These are phyloP conservation scores for Ashbya aceris DNA, from an alignment of 1,139 yeast species.

Conservation along the genomic window DNA sequence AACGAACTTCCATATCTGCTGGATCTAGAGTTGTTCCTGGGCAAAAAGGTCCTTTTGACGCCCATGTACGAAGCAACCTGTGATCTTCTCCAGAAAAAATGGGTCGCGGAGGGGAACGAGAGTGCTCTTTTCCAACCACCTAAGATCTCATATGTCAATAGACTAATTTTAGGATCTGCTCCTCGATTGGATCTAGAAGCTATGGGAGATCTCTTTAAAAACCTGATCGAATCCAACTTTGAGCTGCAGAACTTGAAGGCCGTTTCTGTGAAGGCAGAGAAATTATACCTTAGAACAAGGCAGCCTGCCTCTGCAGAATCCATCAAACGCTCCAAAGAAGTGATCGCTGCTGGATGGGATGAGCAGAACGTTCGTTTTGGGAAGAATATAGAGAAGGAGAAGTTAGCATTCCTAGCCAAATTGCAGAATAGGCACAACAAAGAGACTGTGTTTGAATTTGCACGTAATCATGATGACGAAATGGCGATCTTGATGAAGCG, in stretches of 20 bases:
- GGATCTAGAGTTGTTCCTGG: constrained; percentile 85
- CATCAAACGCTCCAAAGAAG: constrained; percentile 73
- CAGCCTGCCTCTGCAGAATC: constrained; percentile 81
- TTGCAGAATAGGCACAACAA: constrained; percentile 58
- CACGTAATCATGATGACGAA: constrained; percentile 56
- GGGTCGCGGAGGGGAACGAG: constrained; percentile 32
- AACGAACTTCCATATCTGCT: constrained; percentile 81
- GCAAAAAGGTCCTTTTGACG: constrained; percentile 66
- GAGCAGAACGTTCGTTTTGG: constrained; percentile 76
- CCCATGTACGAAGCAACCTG: constrained; percentile 58
- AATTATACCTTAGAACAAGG: constrained; percentile 75
- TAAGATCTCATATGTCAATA: constrained; percentile 59
- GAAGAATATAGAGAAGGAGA: constrained; percentile 60
- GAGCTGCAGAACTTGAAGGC: constrained; percentile 58
- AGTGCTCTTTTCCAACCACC: constrained; percentile 37
- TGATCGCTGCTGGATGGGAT: constrained; percentile 80
- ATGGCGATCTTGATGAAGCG: constrained; percentile 76
- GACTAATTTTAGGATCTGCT: constrained; percentile 74
- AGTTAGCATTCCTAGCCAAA: constrained; percentile 61
- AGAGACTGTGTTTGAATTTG: constrained; percentile 91
- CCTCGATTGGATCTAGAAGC: constrained; percentile 69
- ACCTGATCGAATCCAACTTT: constrained; percentile 52
- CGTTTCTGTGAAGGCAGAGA: constrained; percentile 82
- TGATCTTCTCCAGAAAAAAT: constrained; percentile 40
- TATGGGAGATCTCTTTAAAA: constrained; percentile 62